These are phyloP conservation scores for Erysimum cheiri DNA, from an alignment of 441 rosid genomes.

Conservation along the genomic window DNA sequence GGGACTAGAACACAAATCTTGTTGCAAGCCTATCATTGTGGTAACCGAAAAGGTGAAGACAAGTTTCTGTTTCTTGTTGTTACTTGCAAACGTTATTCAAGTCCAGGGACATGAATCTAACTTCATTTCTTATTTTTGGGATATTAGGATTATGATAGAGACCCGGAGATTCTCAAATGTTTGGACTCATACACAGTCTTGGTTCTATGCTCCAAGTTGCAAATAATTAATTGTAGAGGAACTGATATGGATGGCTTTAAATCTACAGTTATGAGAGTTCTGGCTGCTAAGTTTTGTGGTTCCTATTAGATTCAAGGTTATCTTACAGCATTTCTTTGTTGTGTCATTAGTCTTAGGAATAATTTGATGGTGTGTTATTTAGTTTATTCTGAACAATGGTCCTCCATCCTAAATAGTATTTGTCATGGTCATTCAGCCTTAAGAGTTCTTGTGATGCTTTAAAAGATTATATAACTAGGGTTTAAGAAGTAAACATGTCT, in stretches of 20 bases:
- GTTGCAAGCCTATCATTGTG: slow-evolving; percentile 60
- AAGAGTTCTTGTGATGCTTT: too few species aligned
- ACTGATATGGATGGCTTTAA: slow-evolving; percentile 32
- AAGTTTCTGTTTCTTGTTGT: slow-evolving; percentile 1
- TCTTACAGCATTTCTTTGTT: background rate
- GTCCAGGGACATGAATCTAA: slow-evolving; percentile 22
- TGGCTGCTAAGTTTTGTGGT: slow-evolving; percentile 34
- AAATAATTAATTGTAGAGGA: slow-evolving; percentile 42
- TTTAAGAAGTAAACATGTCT: slow-evolving; percentile 55
- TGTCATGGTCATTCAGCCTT: too few species aligned
- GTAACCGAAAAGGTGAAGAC: slow-evolving; percentile 73
- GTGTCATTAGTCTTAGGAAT: background rate
- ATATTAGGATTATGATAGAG: slow-evolving; percentile 79
- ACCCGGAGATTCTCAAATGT: slow-evolving; percentile 61
- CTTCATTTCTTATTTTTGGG: slow-evolving; percentile 6
- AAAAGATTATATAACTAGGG: background rate
- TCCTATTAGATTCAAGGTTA: slow-evolving; percentile 9
- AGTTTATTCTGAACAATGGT: background rate
- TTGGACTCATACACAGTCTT: slow-evolving; percentile 55
- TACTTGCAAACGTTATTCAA: background rate
- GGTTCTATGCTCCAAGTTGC: slow-evolving; percentile 69
- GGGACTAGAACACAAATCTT: slow-evolving; percentile 55
- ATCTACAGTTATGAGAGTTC: slow-evolving; percentile 22
- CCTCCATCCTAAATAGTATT: too few species aligned
- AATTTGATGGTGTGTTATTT: background rate